Evolutionary conservation across 2,329 filamentous ascomycete genomes (phyloP), one percentile per base, ranked within the genome.

Genomic region (Drechslerella dactyloides): DNA sequence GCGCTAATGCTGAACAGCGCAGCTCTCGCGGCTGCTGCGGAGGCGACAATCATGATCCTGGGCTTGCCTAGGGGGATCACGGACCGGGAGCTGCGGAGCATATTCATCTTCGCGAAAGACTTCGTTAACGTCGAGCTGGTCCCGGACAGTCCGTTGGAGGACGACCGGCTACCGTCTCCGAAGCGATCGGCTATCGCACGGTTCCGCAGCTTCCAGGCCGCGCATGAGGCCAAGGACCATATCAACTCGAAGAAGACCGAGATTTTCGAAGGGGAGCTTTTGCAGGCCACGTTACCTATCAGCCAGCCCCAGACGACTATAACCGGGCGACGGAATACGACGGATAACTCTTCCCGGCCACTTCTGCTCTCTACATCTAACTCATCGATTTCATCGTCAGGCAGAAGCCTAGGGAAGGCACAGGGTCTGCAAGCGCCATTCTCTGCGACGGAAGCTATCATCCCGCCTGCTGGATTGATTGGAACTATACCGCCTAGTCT

Each of bases 221-320:
- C 76, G n/a, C 56, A 75, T 5, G 74, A 76, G 52, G 76, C 75
- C 24, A 75, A 76, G 48, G 73, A 75, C 19, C 74, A 74, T 13
- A 73, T 73, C 35, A 73, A 73, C 42, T 73, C 69, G 23, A 73
- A 73, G 53, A 53, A 57, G 51, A 62, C 51, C 30, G 69, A 73
- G 54, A 73, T 73, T 21, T 73, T 73, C 30, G 69, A 73, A 46
- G 69, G 69, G 52, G 69, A 73, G 46, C 35, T 73, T 59, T 63
- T 73, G 48, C 69, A 73, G 21, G 69, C 69, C 13, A 68, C 54
- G 8, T 27, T 62, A n/a, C 61, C 63, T 13, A 59, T 73, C 52
- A 65, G 42, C 30, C 69, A 73, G 7, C 30, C 52, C 35, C 69
- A 60, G 24, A 51, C 55, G 7, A 55, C 42, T n/a, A 52, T 73